These are phyloP conservation scores for Chamaecrista fasciculata DNA, from an alignment of 306 rosid species.

Conservation along the genomic window DNA sequence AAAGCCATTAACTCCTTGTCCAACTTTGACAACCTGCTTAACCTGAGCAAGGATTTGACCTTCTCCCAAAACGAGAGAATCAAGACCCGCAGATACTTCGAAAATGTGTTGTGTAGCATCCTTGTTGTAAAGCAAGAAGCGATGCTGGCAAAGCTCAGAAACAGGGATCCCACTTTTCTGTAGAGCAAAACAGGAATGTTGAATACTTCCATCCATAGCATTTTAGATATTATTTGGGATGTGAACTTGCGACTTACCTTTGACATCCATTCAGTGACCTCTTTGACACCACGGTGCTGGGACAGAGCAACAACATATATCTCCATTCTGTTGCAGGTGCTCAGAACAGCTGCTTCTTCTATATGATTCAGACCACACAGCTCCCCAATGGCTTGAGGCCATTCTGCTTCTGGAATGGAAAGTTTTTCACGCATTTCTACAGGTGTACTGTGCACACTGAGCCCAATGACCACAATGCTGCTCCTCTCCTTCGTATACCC, in stretches of 20 bases:
- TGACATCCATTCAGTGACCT: constrained; percentile 98
- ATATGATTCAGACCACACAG: constrained; percentile 86
- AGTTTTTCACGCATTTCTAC: constrained; percentile 99
- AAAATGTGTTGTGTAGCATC: constrained; percentile 93
- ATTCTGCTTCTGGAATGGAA: constrained; percentile 97
- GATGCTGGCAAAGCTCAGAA: constrained; percentile 80
- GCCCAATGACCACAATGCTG: constrained; percentile 93
- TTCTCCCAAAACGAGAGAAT: constrained; percentile 98
- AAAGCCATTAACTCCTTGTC: constrained; percentile 91
- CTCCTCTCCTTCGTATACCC: constrained; percentile 98
- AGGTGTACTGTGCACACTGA: constrained; percentile 93
- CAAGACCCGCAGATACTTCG: constrained; percentile 96
- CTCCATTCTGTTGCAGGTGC: constrained; percentile 99
- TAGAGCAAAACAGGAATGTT: constrained; percentile 24
- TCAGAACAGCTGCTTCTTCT: constrained; percentile 97
- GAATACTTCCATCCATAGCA: constrained; percentile 10
- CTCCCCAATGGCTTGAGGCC: constrained; percentile 98
- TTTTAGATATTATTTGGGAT: neutral
- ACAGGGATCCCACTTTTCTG: constrained; percentile 94
- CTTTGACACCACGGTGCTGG: constrained; percentile 98
- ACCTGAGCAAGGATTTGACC: constrained; percentile 99
- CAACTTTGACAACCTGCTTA: constrained; percentile 97
- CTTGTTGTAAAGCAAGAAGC: constrained; percentile 76
- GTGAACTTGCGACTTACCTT: constrained; percentile 47
- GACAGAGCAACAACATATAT: constrained; percentile 95